Base-by-base conservation (phyloP, 179 eudicot genomes). In the Vitellaria paradoxa region DNA sequence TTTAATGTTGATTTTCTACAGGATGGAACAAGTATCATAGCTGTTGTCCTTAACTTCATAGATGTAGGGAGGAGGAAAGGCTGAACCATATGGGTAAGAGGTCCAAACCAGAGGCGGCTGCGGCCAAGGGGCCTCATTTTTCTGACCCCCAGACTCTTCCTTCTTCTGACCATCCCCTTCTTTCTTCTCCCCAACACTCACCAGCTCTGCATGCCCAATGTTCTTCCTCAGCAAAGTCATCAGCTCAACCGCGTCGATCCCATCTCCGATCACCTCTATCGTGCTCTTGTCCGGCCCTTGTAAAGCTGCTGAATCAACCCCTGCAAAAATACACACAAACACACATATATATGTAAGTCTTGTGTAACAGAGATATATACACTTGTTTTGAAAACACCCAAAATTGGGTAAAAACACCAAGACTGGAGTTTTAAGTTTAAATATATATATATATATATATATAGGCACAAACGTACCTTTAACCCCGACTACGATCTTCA, bases 251-350 rank as follows among this genome's bases (percentile, higher is more conserved):
- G 69, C n/a, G 50, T 80, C 83, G 0, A 80, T 23, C 11, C 74
- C 76, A 9, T 76, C 79, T 68, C 83, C 83, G 26, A 40, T 71
- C 56, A 80, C 66, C 70, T 37, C 79, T 53, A 80, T 69, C 59
- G 75, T 49, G 37, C 49, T 63, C 49, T 70, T 76, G 11, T 64
- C 73, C 57, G 64, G 59, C 56, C 77, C 68, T 6, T 42, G 23
- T 4, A 66, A 21, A 10, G 77, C 73, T 14, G 64, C 61, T 20
- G 73, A 53, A 3, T 72, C 60, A 17, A 73, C 77, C 49, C 82
- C 77, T 79, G 47, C 47, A 66, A 40, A 11, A 20, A 23, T 7
- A 26, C 20, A 55, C 5, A 0, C 11, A 72, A 7, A 7, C 8
- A 72, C 2, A 49, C 6, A 46, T 14, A 1, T 45, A 17, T 52